phyloP scores from a whole-genome alignment of 2,329 filamentous ascomycete genomes.

The Diaporthe australafricana region DNA sequence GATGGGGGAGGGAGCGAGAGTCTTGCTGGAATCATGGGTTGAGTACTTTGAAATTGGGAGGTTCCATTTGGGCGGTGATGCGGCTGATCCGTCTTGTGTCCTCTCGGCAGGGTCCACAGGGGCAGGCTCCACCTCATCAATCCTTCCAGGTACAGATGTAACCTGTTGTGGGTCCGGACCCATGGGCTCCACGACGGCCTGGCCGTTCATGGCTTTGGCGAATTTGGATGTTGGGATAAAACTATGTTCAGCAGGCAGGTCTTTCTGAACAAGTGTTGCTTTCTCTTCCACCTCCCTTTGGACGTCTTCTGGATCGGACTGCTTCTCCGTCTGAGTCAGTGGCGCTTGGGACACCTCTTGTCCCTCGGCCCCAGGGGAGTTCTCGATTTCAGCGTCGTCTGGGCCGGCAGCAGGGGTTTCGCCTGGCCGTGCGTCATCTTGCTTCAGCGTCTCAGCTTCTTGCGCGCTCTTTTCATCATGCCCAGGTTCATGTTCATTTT shows the following conservation, averaged over 20 bases:
- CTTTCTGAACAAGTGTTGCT: constrained; percentile 16
- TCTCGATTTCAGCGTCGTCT: constrained; percentile 13
- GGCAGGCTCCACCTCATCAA: constrained; percentile 38
- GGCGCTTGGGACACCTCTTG: constrained; percentile 27
- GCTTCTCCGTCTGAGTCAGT: constrained; percentile 32
- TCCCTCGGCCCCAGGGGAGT: constrained; percentile 19
- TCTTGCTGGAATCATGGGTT: constrained; percentile 49
- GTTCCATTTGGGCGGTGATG: constrained; percentile 39
- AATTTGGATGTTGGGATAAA: constrained; percentile 44
- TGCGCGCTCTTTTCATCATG: constrained; percentile 31
- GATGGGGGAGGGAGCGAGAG: constrained; percentile 37
- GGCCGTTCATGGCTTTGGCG: constrained; percentile 37
- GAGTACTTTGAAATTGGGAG: constrained; percentile 58
- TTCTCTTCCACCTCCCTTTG: constrained; percentile 27
- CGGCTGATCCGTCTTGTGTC: constrained; percentile 38
- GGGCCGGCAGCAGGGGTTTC: constrained; percentile 8
- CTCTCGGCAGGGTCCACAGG: constrained; percentile 36
- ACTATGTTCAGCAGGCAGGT: constrained; percentile 30
- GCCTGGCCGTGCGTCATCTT: constrained; percentile 29
- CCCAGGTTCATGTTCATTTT: constrained; percentile 35
- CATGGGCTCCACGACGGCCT: constrained; percentile 37
- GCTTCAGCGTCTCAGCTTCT: constrained; percentile 29
- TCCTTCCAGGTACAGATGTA: constrained; percentile 37
- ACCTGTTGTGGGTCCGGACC: constrained; percentile 37
- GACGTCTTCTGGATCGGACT: constrained; percentile 10